Evolutionary conservation across 352 stramenopile species (phyloP), one percentile per base, ranked within the genome.

Genomic region (Ophiocytium majus): DNA sequence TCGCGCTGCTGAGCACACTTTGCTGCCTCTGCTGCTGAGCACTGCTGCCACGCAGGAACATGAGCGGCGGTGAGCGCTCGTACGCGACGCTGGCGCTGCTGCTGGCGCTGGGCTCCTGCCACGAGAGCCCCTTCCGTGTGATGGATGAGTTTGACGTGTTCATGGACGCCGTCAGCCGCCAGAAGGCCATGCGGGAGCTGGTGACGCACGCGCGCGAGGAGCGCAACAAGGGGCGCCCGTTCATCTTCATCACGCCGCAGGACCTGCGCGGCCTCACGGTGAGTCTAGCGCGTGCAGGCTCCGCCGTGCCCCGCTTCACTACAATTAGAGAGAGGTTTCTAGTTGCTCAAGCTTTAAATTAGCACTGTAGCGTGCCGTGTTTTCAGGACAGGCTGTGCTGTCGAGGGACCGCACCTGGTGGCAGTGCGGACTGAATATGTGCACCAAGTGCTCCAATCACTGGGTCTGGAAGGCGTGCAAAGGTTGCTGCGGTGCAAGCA

Each of bases 41-140:
- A n/a, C n/a, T n/a, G n/a, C n/a, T n/a, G n/a, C n/a, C n/a, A n/a
- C 49, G 31, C 50, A 81, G 75, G 31, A 81, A 36, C 32, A 81
- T 81, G 75, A 37, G 19, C 28, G 84, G 84, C 31, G 97, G 97
- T 28, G 97, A 99, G 92, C 91, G 95, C 17, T 97, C 92, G 82
- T 99, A 97, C 89, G 97, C 96, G 19, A 98, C 97, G 83, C 94
- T 99, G 43, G 95, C 96, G 34, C 90, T 99, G 63, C 91, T 99
- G 66, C 89, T 99, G 75, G 96, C 97, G 19, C 92, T 99, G 9
- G 96, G 93, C 1, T 88, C 93, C 80, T 90, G 86, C 76, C 86
- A 96, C 23, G 92, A 96, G 28, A 90, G 78, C 5, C 90, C 90
- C 17, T 92, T 91, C 75, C 81, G 84, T 35, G 84, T 88, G 23